Percentiles rank a stretch among this genome's conserved stretches.
phyloP scores from a whole-genome alignment of 148 eudicot genomes.

The Pouteria glomerata region DNA sequence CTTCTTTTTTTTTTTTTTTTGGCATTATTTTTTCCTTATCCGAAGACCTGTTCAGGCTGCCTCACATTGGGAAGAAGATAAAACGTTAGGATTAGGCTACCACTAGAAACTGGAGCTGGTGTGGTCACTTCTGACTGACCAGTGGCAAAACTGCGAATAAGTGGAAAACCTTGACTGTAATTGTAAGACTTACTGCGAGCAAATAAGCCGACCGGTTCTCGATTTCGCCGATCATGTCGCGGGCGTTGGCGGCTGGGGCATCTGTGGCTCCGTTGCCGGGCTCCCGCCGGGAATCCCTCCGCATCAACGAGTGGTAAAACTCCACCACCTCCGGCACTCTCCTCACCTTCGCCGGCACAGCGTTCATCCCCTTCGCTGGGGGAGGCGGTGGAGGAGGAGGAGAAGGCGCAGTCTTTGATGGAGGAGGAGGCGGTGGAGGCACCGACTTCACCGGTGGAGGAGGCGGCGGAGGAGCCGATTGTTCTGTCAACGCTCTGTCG shows the following conservation, averaged over 20 bases:
- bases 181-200: conserved; percentile 51
- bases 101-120: too few relatives aligned
- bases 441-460: conserved; percentile 16
- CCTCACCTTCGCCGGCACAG: conserved; percentile 58
- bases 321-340: conserved; percentile 95
- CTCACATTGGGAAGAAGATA: conserved; percentile 25
- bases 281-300: conserved; percentile 75
- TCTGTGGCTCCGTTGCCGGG: conserved; percentile 38
- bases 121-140: conserved; percentile 14
- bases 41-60: too few relatives aligned
- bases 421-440: conserved; percentile 32
- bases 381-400: conserved; percentile 66
- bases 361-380: conserved; percentile 37
- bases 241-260: conserved; percentile 44
- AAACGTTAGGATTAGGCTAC: too few relatives aligned
- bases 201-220: conserved; percentile 78
- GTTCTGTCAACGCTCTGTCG: conserved; percentile 19
- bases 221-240: conserved; percentile 85
- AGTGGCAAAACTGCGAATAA: conserved; percentile 31
- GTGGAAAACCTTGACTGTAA: background rate
- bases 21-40: too few relatives aligned
- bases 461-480: conserved; percentile 26
- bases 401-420: conserved; percentile 19
- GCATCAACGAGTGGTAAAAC: conserved; percentile 84
- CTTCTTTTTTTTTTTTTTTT: conserved; percentile 16